Evolutionary conservation across 148 eudicot species (phyloP), one percentile per base, ranked within the genome.

Genomic region (Rheum nobile): DNA sequence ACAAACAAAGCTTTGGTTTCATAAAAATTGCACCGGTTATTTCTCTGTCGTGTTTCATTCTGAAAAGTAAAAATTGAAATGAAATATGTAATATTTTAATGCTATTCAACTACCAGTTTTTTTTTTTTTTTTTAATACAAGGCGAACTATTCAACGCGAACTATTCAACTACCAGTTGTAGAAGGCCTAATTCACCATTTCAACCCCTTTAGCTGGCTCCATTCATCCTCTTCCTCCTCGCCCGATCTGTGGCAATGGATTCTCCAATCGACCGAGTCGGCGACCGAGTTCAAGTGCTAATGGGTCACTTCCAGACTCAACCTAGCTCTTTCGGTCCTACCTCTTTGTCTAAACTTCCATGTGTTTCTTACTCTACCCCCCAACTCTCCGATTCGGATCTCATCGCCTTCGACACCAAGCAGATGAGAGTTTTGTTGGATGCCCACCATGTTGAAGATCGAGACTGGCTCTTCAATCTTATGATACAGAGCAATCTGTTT

Each of bases 401-500:
- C 19, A 22, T 41, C 32, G 48, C 73, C 16, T 71, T 71, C 73
- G 50, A 39, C 9, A 43, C 50, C 50, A 71, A 39, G 32, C 48
- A 71, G 50, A 71, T 71, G 73, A 39, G 57, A 35, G 59, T 14
- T 9, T 24, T 73, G 4, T 34, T 84, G 75, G 92, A 88, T 47
- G 83, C 77, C 32, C 88, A 88, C 81, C 75, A 86, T 72, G 13
- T 84, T 65, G 77, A 74, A 68, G 88, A 86, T 75, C 46, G 87
- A 16, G 89, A 88, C 68, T 83, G 82, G 83, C 77, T 88, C 9
- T 88, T 74, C 77, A 72, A 74, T 7, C 76, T 86, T 8, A 86
- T 88, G 59, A 28, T 17, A 0, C 81, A 83, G 75, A 86, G 85
- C 74, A 39, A 73, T 24, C 72, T 88, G 48, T 88, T 88, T 74